phyloP scores from a whole-genome alignment of 2,329 filamentous ascomycete species.

The Penicillium verrucosum region DNA sequence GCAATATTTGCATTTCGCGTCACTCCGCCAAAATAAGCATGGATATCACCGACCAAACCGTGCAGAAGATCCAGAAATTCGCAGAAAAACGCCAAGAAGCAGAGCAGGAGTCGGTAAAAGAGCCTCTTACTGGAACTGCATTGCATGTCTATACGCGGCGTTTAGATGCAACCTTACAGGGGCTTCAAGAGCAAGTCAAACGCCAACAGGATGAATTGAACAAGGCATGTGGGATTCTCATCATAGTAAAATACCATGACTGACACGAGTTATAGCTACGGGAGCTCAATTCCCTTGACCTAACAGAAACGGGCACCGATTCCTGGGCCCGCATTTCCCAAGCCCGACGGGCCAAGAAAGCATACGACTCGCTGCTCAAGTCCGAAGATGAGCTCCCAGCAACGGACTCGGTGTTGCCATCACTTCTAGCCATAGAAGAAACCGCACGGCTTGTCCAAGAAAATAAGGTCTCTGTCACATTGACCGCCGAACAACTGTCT shows the following conservation, averaged over 20 bases:
- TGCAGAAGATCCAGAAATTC: conserved; percentile 36
- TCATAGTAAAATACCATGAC: not conserved
- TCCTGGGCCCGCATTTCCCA: conserved; percentile 41
- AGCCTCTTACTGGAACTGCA: conserved; percentile 28
- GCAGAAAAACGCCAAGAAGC: conserved; percentile 33
- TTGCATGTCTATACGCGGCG: conserved; percentile 35
- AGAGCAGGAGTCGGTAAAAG: conserved; percentile 32
- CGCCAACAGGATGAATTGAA: conserved; percentile 49
- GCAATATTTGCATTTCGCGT: not conserved
- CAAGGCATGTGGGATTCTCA: conserved; percentile 35
- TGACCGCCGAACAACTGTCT: conserved; percentile 41
- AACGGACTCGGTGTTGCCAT: conserved; percentile 65
- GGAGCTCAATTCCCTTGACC: conserved; percentile 28
- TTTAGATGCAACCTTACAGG: conserved; percentile 64
- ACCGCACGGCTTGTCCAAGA: conserved; percentile 63
- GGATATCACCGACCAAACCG: conserved; percentile 32
- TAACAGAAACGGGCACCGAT: conserved; percentile 30
- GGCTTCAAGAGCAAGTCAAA: conserved; percentile 57
- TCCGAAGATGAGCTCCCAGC: conserved; percentile 64
- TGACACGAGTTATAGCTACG: conserved; percentile 33
- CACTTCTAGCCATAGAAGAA: conserved; percentile 67
- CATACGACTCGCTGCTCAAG: conserved; percentile 62
- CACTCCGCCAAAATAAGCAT: conserved; percentile 17
- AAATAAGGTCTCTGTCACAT: conserved; percentile 57
- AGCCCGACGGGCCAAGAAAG: conserved; percentile 56